Base-by-base conservation (phyloP, 2,329 filamentous ascomycete genomes). In the Elsinoe australis region DNA sequence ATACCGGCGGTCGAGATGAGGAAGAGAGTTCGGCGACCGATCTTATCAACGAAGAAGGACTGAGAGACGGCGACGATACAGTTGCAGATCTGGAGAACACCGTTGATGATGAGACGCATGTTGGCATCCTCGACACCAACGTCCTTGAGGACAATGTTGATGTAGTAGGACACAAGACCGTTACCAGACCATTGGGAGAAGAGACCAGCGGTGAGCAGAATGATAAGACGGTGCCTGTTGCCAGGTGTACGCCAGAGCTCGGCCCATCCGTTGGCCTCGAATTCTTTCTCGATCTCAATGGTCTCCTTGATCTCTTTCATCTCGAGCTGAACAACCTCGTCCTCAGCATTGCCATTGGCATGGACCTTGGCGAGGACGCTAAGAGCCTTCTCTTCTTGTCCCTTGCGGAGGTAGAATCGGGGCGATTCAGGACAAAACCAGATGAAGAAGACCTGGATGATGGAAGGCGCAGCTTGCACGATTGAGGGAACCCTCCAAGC, bases 111-210 rank as follows among this genome's bases (percentile, higher is more conserved):
- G 2, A 67, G 60, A 54, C 69, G 66, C 10, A 60, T 63, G 49
- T 59, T 58, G 33, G 55, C 51, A 47, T 60, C 55, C 22, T 57
- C 64, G 51, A 67, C 60, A 29, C 64, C 65, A 32, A 65, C 61
- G n/a, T 53, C 48, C 34, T 64, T 54, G 36, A 67, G 52, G 21
- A 66, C 60, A 17, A 61, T 41, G 26, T 57, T 59, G 31, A 66
- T 55, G 53, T 66, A 67, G 59, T 67, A 73, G 1, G 65, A 69
- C 24, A 72, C 67, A 6, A 74, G 57, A 33, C 68, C 71, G 53
- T 77, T 78, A 28, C 75, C 76, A 47, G 69, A 74, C 73, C 73
- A 79, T 53, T 80, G 76, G 6, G 71, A 72, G 64, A 79, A 79
- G 51, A 77, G 64, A 51, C 75, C 75, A 5, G 74, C 65, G 17